phyloP scores from a whole-genome alignment of 2,329 filamentous ascomycete genomes.

The Passalora sequoiae region DNA sequence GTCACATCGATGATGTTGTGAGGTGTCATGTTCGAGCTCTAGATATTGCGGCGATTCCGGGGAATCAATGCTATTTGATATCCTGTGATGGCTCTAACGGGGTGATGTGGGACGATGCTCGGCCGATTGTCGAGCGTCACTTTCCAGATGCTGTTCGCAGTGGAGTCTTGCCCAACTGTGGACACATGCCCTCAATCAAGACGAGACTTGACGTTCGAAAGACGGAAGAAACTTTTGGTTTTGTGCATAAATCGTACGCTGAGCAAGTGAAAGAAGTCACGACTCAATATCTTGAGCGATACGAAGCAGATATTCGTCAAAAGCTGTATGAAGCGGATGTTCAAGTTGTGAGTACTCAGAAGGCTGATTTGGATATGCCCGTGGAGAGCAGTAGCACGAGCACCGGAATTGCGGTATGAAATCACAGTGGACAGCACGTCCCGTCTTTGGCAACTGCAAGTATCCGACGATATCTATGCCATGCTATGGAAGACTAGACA shows the following conservation, averaged over 20 bases:
- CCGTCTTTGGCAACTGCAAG: too few species aligned
- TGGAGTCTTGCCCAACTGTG: constrained; percentile 11
- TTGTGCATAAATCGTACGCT: constrained; percentile 15
- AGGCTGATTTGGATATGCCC: too few species aligned
- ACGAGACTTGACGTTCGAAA: constrained; percentile 12
- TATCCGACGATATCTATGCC: too few species aligned
- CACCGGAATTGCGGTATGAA: too few species aligned
- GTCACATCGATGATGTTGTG: constrained; percentile 29
- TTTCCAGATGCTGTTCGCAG: constrained; percentile 16
- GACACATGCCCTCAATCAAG: background rate
- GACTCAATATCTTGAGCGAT: constrained; percentile 19
- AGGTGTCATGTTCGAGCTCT: constrained; percentile 31
- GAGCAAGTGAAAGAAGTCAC: constrained; percentile 16
- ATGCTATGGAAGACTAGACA: too few species aligned
- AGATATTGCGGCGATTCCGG: constrained; percentile 12
- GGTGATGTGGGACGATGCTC: constrained; percentile 18
- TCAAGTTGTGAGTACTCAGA: too few species aligned
- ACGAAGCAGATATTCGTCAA: too few species aligned
- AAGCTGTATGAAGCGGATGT: too few species aligned
- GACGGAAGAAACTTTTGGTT: constrained; percentile 18
- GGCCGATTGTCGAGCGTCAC: constrained; percentile 11
- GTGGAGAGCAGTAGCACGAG: too few species aligned
- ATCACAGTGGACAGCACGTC: too few species aligned
- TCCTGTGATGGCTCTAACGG: constrained; percentile 16
- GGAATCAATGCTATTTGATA: constrained; percentile 22